phyloP scores from a whole-genome alignment of 306 rosid genomes.

The Inga laurina region DNA sequence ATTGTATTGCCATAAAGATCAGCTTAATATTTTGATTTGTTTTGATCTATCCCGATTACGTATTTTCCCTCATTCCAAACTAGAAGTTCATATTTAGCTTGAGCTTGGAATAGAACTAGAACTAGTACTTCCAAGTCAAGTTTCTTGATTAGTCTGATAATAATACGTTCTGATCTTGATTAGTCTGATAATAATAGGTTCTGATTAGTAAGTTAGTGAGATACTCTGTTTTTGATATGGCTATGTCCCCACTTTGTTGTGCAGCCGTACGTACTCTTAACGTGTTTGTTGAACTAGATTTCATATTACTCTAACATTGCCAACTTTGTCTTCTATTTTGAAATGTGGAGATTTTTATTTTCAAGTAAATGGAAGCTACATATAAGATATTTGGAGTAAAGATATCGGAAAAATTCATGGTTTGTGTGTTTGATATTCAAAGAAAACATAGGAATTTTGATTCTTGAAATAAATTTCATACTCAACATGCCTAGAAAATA shows the following conservation, averaged over 20 bases:
- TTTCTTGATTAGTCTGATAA: too few relatives aligned
- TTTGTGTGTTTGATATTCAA: neutral
- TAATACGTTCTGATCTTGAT: too few relatives aligned
- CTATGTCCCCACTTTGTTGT: neutral
- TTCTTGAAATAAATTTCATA: neutral
- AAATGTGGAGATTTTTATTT: neutral
- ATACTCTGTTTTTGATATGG: neutral
- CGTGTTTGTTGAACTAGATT: neutral
- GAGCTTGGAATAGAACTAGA: neutral
- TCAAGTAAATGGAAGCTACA: neutral
- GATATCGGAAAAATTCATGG: neutral
- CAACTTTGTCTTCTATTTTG: neutral
- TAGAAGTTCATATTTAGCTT: neutral
- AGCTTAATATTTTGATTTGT: neutral
- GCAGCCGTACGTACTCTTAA: neutral
- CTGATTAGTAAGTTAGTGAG: neutral
- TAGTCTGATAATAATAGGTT: neutral
- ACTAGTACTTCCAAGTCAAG: neutral
- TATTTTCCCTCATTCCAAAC: neutral
- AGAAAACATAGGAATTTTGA: neutral
- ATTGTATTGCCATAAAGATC: neutral
- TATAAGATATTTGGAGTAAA: neutral
- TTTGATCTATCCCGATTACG: neutral
- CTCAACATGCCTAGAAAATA: neutral
- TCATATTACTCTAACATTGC: neutral